Base-by-base conservation (phyloP, 768 basidiomycete species). In the Suillus cothurnatus region DNA sequence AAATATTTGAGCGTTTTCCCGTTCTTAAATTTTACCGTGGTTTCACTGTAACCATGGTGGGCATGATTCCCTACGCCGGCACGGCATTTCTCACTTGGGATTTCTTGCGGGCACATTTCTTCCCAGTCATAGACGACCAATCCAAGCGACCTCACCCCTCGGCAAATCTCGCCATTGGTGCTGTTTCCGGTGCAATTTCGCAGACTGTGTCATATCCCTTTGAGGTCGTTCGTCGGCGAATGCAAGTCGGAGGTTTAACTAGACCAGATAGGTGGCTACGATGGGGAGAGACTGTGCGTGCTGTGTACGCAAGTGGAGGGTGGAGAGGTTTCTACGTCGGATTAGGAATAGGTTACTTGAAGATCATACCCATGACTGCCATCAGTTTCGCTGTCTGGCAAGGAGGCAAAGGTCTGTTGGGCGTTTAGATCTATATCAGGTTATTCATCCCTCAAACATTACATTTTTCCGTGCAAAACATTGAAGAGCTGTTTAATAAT, bases 41-140 rank as follows among this genome's bases (percentile, higher is more conserved):
- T n/a, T 98, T 99, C 79, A 89, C 89, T 8, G 94, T 97, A 34
- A 95, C 95, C 26, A 77, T 99, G 45, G 76, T 87, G 15, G 97
- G 97, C 53, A 99, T 98, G 85, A 82, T 99, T 38, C 97, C 97
- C 6, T 98, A 99, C 71, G 94, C 95, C 4, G 97, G 97, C 23
- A 93, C 94, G 3, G 94, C 93, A 15, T 99, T 99, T 81, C 85
- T 98, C 55, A 88, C 90, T 38, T 99, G 94, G 90, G 96, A 92
- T 49, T 90, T 82, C 74, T 82, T 91, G 50, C 85, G 89, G 59
- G 83, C 89, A 15, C 79, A 79, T 39, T 79, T 91, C 64, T 79
- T 88, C 36, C 86, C 86, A 43, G 78, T 79, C 45, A 71, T 71
- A 26, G 75, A 80, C 26, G 77, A 81, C 28, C 81, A 82, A 49